Base-by-base conservation (phyloP, 2,329 filamentous ascomycete species). In the Nannizziopsis arthrosporioides region DNA sequence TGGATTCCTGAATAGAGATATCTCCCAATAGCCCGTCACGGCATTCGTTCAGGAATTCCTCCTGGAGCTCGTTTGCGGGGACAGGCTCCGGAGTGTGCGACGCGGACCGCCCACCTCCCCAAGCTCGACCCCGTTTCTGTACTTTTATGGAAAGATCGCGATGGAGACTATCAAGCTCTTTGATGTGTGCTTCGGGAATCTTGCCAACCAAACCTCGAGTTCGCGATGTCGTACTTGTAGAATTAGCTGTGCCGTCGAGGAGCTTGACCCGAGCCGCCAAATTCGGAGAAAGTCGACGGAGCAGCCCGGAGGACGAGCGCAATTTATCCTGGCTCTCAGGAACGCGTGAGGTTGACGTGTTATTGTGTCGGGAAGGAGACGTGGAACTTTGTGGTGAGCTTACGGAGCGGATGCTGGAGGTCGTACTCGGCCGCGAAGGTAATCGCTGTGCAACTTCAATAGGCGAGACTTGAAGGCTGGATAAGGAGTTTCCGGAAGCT, bases 181-280 rank as follows among this genome's bases (percentile, higher is more conserved):
- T 66, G 31, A 69, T 52, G 5, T 68, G 66, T 41, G 64, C 57
- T 51, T 68, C 57, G 0, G 67, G 64, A 30, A 69, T 68, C 45
- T 63, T 63, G 54, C 67, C 67, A 43, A 69, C 58, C 22, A 55
- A 44, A 50, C 52, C 59, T 32, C 59, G 61, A 35, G 50, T 63
- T 50, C 39, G 44, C 27, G 42, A 31, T 27, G 35, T 9, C 14
- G 44, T 11, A 39, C 11, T 40, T n/a, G 44, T 46, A 34, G 42
- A n/a, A 5, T n/a, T 65, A 45, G 54, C 58, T 46, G 59, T 64
- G 30, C 65, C 59, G 59, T 68, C 66, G 17, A 69, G 56, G 22
- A 65, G 51, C 51, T 68, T 69, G 46, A 69, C 65, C 41, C 67
- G 64, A 42, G 67, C 67, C 8, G 66, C 67, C 9, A 69, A 57